Evolutionary conservation across 768 basidiomycete genomes (phyloP).

Genomic region (Pleurotus djamor): DNA sequence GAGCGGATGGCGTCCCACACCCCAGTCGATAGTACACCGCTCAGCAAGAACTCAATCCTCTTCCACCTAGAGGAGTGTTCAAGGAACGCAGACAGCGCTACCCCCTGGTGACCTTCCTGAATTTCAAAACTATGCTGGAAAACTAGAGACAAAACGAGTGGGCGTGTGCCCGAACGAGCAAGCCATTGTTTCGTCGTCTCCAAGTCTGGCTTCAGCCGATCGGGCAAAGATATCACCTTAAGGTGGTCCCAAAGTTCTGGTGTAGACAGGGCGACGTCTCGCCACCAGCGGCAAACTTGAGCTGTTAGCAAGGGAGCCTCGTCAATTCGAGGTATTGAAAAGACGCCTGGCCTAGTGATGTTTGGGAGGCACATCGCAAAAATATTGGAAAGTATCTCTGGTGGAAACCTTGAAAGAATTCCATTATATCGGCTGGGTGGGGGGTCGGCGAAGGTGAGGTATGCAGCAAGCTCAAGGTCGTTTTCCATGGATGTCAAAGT

Average conservation of each 20-base stretch:
- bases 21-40: neutral
- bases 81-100: neutral
- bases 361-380: neutral
- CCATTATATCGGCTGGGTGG: too few species aligned
- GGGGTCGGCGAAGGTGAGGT: neutral
- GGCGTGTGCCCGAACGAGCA: neutral
- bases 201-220: conserved; percentile 17
- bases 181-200: conserved; percentile 11
- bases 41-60: conserved; percentile 3
- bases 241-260: conserved; percentile 29
- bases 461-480: neutral
- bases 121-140: neutral
- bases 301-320: conserved; percentile 27
- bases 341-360: neutral
- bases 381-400: conserved; percentile 1
- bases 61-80: neutral
- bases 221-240: neutral
- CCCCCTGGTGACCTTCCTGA: neutral
- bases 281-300: conserved; percentile 28
- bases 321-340: conserved; percentile 12
- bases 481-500: neutral
- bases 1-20: neutral
- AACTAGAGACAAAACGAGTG: conserved; percentile 1
- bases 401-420: neutral
- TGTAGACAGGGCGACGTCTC: conserved; percentile 20